Conservation (phyloP, 495 filamentous ascomycete species). For the Hyaloscypha finlandica region DNA sequence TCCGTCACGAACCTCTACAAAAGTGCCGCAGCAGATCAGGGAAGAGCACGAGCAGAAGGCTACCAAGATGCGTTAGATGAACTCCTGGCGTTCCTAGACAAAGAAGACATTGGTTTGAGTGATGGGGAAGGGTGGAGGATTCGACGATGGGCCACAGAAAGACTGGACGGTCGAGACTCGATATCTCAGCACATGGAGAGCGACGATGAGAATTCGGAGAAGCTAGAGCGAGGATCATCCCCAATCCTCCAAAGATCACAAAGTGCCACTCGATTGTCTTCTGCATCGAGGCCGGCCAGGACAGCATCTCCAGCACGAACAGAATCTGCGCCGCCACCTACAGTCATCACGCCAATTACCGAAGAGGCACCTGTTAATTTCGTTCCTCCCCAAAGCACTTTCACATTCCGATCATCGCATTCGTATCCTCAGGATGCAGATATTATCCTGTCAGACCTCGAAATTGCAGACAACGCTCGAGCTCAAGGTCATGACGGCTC, state of each 20-base stretch:
- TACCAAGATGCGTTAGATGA: slow-evolving; percentile 96
- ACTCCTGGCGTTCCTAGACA: slow-evolving; percentile 79
- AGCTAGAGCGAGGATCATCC: slow-evolving; percentile 58
- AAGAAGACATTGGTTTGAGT: slow-evolving; percentile 70
- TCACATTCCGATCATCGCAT: slow-evolving; percentile 73
- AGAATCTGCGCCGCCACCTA: slow-evolving; percentile 44
- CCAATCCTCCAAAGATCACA: slow-evolving; percentile 59
- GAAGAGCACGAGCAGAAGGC: slow-evolving; percentile 72
- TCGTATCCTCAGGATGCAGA: slow-evolving; percentile 72
- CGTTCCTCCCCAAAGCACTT: slow-evolving; percentile 45
- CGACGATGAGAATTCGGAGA: slow-evolving; percentile 70
- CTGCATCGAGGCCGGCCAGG: slow-evolving; percentile 8
- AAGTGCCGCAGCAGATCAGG: slow-evolving; percentile 73
- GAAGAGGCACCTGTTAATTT: slow-evolving; percentile 39
- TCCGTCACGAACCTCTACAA: slow-evolving; percentile 98
- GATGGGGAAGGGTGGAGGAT: slow-evolving; percentile 83
- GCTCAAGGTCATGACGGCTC: slow-evolving; percentile 30
- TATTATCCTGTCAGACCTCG: slow-evolving; percentile 54
- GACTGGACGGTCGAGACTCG: slow-evolving; percentile 59
- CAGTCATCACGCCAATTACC: slow-evolving; percentile 22
- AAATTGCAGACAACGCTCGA: slow-evolving; percentile 47
- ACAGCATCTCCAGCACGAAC: slow-evolving; percentile 45
- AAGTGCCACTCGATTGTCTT: slow-evolving; percentile 37
- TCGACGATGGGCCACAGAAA: slow-evolving; percentile 82
- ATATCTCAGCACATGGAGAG: slow-evolving; percentile 57